phyloP scores from a whole-genome alignment of 345 rosid species.

The Nasturtium officinale region DNA sequence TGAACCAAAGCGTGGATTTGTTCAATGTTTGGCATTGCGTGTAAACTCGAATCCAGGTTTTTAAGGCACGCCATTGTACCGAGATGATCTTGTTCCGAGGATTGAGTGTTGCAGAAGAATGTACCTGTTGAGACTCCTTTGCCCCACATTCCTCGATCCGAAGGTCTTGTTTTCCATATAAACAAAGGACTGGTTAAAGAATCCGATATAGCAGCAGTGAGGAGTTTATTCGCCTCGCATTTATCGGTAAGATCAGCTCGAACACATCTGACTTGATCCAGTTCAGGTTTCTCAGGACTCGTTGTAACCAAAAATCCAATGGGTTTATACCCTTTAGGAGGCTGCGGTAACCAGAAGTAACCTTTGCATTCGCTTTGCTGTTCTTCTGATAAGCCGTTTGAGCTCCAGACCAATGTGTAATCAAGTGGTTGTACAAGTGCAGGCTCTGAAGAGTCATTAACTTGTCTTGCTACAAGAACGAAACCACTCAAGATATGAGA shows the following conservation, averaged over 20 bases:
- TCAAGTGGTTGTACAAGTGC: constrained; percentile 74
- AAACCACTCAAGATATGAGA: constrained; percentile 60
- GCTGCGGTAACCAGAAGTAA: constrained; percentile 80
- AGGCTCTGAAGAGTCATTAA: constrained; percentile 20
- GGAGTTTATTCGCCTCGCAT: constrained; percentile 55
- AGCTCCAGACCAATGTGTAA: constrained; percentile 73
- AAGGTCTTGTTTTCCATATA: constrained; percentile 76
- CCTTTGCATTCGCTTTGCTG: constrained; percentile 46
- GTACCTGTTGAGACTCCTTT: constrained; percentile 77
- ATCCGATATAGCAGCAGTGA: constrained; percentile 43
- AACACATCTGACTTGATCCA: constrained; percentile 76
- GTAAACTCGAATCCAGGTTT: constrained; percentile 59
- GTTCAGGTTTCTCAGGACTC: constrained; percentile 54
- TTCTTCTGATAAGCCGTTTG: constrained; percentile 51
- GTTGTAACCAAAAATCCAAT: constrained; percentile 72
- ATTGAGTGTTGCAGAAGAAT: constrained; percentile 57
- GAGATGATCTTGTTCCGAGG: constrained; percentile 51
- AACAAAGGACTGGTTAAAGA: constrained; percentile 51
- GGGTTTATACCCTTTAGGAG: constrained; percentile 72
- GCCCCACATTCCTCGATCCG: constrained; percentile 61
- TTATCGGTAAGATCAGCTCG: constrained; percentile 70
- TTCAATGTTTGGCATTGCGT: constrained; percentile 74
- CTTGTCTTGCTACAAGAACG: constrained; percentile 65
- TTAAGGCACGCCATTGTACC: constrained; percentile 56
- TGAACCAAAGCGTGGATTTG: constrained; percentile 67